Base-by-base conservation (phyloP, 164 flowering plant genomes). In the Tetrastigma voinierianum region DNA sequence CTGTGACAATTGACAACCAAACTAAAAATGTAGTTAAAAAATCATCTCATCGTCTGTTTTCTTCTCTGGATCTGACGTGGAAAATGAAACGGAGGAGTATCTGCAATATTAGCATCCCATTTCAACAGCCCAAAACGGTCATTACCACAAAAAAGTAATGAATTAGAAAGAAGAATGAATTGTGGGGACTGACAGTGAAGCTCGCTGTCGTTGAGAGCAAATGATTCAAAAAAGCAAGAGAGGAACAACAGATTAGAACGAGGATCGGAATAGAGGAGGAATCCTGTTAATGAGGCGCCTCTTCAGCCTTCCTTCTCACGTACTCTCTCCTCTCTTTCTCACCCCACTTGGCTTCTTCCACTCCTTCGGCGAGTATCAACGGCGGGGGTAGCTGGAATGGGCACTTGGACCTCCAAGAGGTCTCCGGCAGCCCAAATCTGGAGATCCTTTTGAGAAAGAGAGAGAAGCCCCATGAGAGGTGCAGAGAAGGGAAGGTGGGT, bases 311-410 rank as follows among this genome's bases (percentile, higher is more conserved):
- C 75, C 72, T 80, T 70, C 87, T 79, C 13, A 74, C 79, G 67
- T 81, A 82, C 66, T 74, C 84, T 65, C 81, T 81, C 77, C 58
- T 84, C 72, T 76, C 70, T 60, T 79, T 87, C 1, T 79, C 87
- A 18, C 78, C 87, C 82, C 87, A 83, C 69, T 67, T 64, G 0
- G 87, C 90, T 32, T 78, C 86, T 62, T 82, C 90, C 48, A 86
- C 84, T 1, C 98, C 98, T 17, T 79, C 73, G 0, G 97, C 98
- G 0, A 88, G 76, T 13, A 84, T 69, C 81, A 86, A 64, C 20
- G 98, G 98, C 48, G 96, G 97, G 9, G 98, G 98, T 67, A 73
- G 87, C 45, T 76, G 86, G 70, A 74, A 93, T 1, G 98, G 96
- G 84, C 95, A 90, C 71, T 89, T 87, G 61, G 81, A 81, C 66